phyloP scores from a whole-genome alignment of 2,329 filamentous ascomycete species.

The Botrytis hyacinthi region DNA sequence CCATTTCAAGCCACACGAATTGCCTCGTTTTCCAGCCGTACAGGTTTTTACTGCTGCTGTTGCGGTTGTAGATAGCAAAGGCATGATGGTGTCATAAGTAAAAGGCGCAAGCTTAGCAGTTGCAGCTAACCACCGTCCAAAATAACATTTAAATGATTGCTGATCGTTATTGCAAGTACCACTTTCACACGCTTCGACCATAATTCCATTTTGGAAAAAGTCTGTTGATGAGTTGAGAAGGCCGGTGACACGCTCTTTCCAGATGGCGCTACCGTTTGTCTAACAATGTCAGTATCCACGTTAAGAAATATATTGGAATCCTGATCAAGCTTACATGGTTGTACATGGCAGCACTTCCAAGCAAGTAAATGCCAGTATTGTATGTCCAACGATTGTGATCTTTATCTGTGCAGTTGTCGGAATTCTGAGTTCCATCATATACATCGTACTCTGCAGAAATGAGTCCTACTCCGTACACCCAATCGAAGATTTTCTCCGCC shows the following conservation, averaged over 20 bases:
- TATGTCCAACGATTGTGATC: constrained; percentile 65
- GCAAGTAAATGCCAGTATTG: constrained; percentile 63
- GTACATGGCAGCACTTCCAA: constrained; percentile 50
- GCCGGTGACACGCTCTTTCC: constrained; percentile 38
- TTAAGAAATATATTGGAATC: not conserved
- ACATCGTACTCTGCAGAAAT: constrained; percentile 54
- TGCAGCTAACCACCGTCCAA: constrained; percentile 58
- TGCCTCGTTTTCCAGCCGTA: constrained; percentile 54
- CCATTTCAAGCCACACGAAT: constrained; percentile 62
- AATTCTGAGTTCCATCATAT: constrained; percentile 56
- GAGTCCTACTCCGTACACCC: constrained; percentile 57
- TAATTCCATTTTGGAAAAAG: constrained; percentile 40
- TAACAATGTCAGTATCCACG: constrained; percentile 40
- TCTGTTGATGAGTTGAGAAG: constrained; percentile 39
- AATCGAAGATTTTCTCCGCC: constrained; percentile 70
- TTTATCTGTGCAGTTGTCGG: constrained; percentile 54
- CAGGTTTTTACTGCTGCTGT: constrained; percentile 62
- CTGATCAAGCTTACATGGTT: constrained; percentile 43
- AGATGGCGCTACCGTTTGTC: constrained; percentile 38
- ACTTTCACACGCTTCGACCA: constrained; percentile 63
- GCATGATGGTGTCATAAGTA: constrained; percentile 49
- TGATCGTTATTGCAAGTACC: constrained; percentile 58
- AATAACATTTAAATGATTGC: constrained; percentile 63
- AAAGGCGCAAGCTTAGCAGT: constrained; percentile 58
- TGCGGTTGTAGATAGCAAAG: constrained; percentile 53